Conservation (phyloP, 2,329 filamentous ascomycete genomes). For the Endocalyx cinctus region DNA sequence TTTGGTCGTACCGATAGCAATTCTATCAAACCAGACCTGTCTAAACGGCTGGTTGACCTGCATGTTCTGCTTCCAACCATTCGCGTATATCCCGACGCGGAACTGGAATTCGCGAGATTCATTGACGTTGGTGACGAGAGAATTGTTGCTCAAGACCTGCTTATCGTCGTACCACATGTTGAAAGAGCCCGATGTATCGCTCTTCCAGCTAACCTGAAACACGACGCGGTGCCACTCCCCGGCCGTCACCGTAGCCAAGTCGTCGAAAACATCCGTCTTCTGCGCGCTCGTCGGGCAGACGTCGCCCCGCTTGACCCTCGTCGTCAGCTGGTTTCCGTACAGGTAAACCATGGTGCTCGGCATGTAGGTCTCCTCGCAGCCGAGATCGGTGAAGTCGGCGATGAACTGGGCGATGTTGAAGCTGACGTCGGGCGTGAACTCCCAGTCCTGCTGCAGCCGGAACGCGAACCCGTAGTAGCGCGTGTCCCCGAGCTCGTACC, state of each 20-base stretch:
- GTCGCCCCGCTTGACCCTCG: constrained; percentile 36
- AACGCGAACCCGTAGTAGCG: constrained; percentile 48
- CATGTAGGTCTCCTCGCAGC: constrained; percentile 43
- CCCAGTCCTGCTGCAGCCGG: constrained; percentile 41
- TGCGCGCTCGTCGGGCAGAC: constrained; percentile 29
- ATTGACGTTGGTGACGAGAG: constrained; percentile 39
- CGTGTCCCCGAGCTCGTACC: constrained; percentile 39
- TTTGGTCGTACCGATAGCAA: constrained; percentile 37
- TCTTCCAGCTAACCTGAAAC: constrained; percentile 41
- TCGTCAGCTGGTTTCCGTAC: constrained; percentile 35
- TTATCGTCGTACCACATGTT: constrained; percentile 43
- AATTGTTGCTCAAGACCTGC: constrained; percentile 35
- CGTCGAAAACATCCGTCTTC: constrained; percentile 24
- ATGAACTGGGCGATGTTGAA: constrained; percentile 50
- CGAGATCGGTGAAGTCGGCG: constrained; percentile 38
- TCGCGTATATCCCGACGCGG: constrained; percentile 45
- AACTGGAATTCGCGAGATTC: constrained; percentile 41
- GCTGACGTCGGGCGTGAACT: constrained; percentile 37
- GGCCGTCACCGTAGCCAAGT: constrained; percentile 33
- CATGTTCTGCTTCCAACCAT: constrained; percentile 40
- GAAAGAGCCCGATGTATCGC: constrained; percentile 37
- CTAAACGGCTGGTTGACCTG: constrained; percentile 37
- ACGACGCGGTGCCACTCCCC: constrained; percentile 43
- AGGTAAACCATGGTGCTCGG: constrained; percentile 45
- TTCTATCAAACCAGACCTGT: constrained; percentile 47